These are phyloP conservation scores for Geosmithia morbida DNA, from an alignment of 2,329 filamentous ascomycete species.

Conservation along the genomic window DNA sequence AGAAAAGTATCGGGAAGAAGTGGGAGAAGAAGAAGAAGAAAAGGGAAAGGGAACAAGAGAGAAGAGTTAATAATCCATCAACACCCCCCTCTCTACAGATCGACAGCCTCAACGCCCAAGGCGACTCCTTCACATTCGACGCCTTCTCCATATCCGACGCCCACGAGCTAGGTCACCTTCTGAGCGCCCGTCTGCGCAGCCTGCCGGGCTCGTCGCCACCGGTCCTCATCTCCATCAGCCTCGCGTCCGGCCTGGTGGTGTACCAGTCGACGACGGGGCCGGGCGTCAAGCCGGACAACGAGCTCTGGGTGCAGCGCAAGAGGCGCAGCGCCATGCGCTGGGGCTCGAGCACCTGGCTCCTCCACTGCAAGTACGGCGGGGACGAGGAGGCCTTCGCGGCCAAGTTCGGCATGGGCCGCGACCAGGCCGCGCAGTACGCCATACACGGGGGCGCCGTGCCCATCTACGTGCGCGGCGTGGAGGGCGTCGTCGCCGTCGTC, in stretches of 20 bases:
- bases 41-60: no score
- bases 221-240: constrained; percentile 49
- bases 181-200: constrained; percentile 44
- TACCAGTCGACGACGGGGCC: constrained; percentile 57
- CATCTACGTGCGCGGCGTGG: constrained; percentile 55
- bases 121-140: constrained; percentile 27
- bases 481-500: constrained; percentile 61
- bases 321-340: constrained; percentile 57
- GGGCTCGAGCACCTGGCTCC: constrained; percentile 55
- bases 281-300: constrained; percentile 58
- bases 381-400: constrained; percentile 50
- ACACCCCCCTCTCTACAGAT: no score
- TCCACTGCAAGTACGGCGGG: constrained; percentile 51
- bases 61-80: no score
- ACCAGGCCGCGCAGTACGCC: constrained; percentile 47
- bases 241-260: constrained; percentile 44
- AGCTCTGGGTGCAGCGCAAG: constrained; percentile 58
- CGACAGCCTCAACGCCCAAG: constrained; percentile 14
- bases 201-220: constrained; percentile 25
- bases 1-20: no score
- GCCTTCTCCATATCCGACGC: constrained; percentile 51
- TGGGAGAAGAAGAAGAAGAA: no score
- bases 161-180: constrained; percentile 48
- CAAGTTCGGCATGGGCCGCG: constrained; percentile 47
- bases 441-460: constrained; percentile 69